Evolutionary conservation across 2,329 filamentous ascomycete genomes (phyloP).

Genomic region (Daldinia eschscholtzii): DNA sequence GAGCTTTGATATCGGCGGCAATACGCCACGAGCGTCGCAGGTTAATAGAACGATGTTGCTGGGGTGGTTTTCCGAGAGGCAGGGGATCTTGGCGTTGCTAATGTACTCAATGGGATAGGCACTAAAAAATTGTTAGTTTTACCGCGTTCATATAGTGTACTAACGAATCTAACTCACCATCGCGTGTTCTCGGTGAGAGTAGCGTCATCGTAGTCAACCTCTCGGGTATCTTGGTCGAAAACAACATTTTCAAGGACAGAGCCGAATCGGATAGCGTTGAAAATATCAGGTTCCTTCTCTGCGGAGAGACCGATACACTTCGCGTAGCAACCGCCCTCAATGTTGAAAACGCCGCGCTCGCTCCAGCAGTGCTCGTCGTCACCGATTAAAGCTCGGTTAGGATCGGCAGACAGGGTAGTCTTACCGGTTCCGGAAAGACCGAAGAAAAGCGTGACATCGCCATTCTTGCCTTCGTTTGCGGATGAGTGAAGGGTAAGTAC

Average conservation of each 20-base stretch:
- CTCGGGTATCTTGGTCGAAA: slow-evolving; percentile 89
- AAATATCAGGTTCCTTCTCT: slow-evolving; percentile 99
- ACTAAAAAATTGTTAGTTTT: slow-evolving; percentile 51
- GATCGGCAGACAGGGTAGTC: slow-evolving; percentile 97
- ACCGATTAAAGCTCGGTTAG: slow-evolving; percentile 94
- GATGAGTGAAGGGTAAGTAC: slow-evolving; percentile 98
- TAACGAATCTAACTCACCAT: slow-evolving; percentile 61
- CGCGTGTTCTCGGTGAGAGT: slow-evolving; percentile 99
- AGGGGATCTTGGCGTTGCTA: slow-evolving; percentile 98
- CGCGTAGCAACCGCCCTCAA: slow-evolving; percentile 99
- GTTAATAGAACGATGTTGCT: slow-evolving; percentile 98
- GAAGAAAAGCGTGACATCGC: slow-evolving; percentile 99
- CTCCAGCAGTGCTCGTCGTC: slow-evolving; percentile 99
- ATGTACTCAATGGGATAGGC: slow-evolving; percentile 99
- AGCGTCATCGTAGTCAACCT: slow-evolving; percentile 94
- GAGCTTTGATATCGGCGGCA: slow-evolving; percentile 98
- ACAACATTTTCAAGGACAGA: slow-evolving; percentile 99
- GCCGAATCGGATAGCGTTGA: slow-evolving; percentile 93
- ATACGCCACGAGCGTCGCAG: slow-evolving; percentile 96
- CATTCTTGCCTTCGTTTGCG: slow-evolving; percentile 93
- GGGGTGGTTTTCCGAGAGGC: slow-evolving; percentile 87
- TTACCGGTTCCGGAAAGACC: slow-evolving; percentile 98
- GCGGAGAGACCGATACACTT: slow-evolving; percentile 97
- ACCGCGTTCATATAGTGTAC: not conserved
- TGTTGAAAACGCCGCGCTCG: slow-evolving; percentile 98